A percentile compares a stretch with the other conserved stretches of the same genome.
Conservation (phyloP, 2,329 filamentous ascomycete genomes). For the Fusarium napiforme region DNA sequence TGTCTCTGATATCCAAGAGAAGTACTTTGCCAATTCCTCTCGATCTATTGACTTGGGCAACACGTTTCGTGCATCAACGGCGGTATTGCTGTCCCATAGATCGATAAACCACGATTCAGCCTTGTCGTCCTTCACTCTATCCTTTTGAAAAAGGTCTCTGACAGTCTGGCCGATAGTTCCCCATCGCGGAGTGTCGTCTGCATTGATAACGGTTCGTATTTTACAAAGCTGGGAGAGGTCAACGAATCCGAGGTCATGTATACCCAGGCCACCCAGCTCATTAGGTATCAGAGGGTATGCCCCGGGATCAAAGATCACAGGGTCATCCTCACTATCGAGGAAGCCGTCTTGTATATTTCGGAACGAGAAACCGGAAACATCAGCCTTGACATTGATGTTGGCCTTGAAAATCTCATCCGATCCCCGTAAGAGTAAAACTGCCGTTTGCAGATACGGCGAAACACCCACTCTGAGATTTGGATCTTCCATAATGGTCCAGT, state of each 20-base stretch:
- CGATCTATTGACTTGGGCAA: no score
- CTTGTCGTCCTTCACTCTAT: no score
- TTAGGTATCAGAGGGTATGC: neutral
- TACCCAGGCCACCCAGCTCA: rapidly evolving
- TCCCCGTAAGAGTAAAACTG: neutral
- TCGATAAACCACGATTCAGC: neutral
- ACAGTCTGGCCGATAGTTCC: neutral
- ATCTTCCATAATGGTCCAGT: neutral
- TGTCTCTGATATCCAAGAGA: neutral
- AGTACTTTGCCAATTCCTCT: neutral
- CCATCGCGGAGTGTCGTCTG: rapidly evolving
- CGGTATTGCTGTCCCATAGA: neutral
- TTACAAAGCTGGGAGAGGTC: neutral
- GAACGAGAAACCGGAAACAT: neutral
- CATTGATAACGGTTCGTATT: no score
- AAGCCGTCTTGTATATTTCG: neutral
- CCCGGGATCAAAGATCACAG: neutral
- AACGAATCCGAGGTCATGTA: neutral
- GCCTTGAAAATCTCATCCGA: neutral
- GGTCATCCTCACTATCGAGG: neutral
- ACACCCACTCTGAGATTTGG: neutral
- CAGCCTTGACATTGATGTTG: neutral
- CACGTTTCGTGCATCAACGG: no score
- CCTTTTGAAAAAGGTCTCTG: neutral
- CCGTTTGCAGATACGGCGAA: neutral